These are phyloP conservation scores for Chaetomiaceae sp. DNA, from an alignment of 2,329 filamentous ascomycete species.

Conservation along the genomic window DNA sequence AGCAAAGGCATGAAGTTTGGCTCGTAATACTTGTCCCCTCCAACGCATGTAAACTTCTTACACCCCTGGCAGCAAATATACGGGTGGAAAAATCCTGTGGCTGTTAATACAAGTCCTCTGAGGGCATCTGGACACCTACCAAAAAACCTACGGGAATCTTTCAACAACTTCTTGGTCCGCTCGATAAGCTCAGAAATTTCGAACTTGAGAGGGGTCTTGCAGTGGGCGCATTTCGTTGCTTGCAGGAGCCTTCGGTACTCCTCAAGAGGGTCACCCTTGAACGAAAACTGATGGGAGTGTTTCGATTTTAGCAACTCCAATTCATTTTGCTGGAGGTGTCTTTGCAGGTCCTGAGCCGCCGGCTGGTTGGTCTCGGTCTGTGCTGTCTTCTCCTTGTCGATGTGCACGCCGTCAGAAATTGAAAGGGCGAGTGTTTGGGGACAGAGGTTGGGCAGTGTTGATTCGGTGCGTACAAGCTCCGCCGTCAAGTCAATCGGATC, in stretches of 20 bases:
- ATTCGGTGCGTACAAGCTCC: too few relatives aligned
- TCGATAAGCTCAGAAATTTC: not conserved
- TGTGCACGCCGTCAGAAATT: not conserved
- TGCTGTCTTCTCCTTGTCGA: not conserved
- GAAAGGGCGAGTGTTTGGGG: not conserved
- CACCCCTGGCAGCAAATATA: constrained; percentile 18
- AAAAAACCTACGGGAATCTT: not conserved
- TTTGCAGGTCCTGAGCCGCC: not conserved
- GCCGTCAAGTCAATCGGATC: not conserved
- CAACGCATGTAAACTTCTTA: constrained; percentile 16
- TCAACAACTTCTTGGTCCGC: constrained; percentile 5
- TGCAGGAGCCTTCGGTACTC: not conserved
- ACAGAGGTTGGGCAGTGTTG: too few relatives aligned
- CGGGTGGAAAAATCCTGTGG: constrained; percentile 16
- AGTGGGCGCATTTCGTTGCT: not conserved
- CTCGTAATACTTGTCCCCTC: not conserved
- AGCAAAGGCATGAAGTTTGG: not conserved
- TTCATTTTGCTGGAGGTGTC: not conserved
- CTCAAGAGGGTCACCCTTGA: not conserved
- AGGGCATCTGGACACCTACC: too few relatives aligned
- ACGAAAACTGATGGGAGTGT: not conserved
- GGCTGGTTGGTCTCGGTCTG: not conserved
- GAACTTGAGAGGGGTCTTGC: not conserved
- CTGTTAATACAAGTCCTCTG: constrained; percentile 4
- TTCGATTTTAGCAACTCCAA: not conserved